Percentiles rank a stretch among this genome's conserved stretches.
phyloP scores from a whole-genome alignment of 2,329 filamentous ascomycete species.

The Alternaria dauci region DNA sequence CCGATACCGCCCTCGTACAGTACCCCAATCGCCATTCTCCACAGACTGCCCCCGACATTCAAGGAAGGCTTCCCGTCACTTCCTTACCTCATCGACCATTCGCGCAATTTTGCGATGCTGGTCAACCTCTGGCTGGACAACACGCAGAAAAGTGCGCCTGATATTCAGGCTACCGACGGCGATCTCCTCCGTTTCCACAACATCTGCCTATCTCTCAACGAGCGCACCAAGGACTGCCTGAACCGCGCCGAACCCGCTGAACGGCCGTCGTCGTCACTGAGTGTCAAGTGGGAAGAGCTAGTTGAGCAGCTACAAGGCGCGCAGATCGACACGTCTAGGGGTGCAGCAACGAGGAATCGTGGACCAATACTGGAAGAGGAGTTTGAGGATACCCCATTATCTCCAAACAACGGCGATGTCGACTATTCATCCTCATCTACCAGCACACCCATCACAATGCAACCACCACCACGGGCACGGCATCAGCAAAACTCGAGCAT shows the following conservation, averaged over 20 bases:
- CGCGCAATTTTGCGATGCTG: conserved; percentile 82
- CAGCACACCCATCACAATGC: conserved; percentile 49
- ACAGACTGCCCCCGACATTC: conserved; percentile 78
- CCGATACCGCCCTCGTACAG: conserved; percentile 84
- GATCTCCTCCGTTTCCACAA: conserved; percentile 60
- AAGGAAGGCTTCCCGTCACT: conserved; percentile 92
- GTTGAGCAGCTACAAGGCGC: conserved; percentile 57
- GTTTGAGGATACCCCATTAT: conserved; percentile 32
- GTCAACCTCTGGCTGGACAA: conserved; percentile 81
- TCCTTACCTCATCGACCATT: conserved; percentile 90
- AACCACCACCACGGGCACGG: conserved; percentile 35
- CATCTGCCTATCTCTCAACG: conserved; percentile 57
- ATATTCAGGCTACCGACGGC: conserved; percentile 53
- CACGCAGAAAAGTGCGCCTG: conserved; percentile 46
- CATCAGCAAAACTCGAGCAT: conserved; percentile 47
- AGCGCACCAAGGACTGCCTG: conserved; percentile 60
- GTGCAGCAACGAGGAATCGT: conserved; percentile 44
- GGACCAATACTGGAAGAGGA: conserved; percentile 39
- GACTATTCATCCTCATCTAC: conserved; percentile 44
- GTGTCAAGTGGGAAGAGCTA: conserved; percentile 62
- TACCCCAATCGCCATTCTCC: conserved; percentile 88
- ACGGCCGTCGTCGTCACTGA: conserved; percentile 58
- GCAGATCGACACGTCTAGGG: conserved; percentile 42
- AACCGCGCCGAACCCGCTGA: conserved; percentile 62
- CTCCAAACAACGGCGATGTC: conserved; percentile 29